phyloP scores from a whole-genome alignment of 345 rosid species.

The Lumnitzera racemosa region DNA sequence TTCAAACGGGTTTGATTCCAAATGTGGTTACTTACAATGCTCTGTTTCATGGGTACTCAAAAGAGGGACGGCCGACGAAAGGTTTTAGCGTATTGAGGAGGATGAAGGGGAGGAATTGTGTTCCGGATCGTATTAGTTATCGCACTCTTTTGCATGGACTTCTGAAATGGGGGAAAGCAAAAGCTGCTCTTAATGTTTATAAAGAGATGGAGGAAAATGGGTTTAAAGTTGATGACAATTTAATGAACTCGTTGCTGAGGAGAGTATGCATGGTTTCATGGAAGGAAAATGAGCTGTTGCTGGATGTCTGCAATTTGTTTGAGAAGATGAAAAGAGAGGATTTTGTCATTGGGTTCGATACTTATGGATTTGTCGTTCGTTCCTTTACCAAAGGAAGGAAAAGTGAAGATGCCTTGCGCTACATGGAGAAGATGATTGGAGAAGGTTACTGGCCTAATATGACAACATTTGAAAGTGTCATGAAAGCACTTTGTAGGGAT shows the following conservation, averaged over 20 bases:
- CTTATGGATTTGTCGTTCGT: constrained; percentile 24
- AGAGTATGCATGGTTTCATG: constrained; percentile 31
- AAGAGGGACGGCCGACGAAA: constrained; percentile 42
- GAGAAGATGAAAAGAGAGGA: constrained; percentile 26
- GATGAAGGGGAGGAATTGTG: constrained; percentile 44
- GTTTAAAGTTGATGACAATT: constrained; percentile 30
- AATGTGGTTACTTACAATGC: constrained; percentile 48
- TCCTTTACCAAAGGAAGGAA: constrained; percentile 27
- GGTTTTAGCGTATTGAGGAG: constrained; percentile 41
- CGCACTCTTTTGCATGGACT: constrained; percentile 45
- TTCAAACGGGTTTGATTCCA: constrained; percentile 34
- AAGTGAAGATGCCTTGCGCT: constrained; percentile 28
- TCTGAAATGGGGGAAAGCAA: constrained; percentile 38
- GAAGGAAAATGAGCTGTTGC: constrained; percentile 24
- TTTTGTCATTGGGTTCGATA: constrained; percentile 11
- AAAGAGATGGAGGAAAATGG: constrained; percentile 39
- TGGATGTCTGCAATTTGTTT: constrained; percentile 37
- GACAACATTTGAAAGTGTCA: constrained; percentile 25
- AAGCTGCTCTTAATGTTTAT: constrained; percentile 27
- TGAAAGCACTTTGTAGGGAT: constrained; percentile 31
- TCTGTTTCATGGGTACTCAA: constrained; percentile 47
- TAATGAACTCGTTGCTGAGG: constrained; percentile 34
- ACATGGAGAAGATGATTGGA: constrained; percentile 22
- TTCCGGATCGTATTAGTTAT: constrained; percentile 43
- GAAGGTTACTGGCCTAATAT: constrained; percentile 30